A percentile compares a stretch with the other conserved stretches of the same genome.
phyloP scores from a whole-genome alignment of 805 yeast genomes.

The Teunomyces stri region DNA sequence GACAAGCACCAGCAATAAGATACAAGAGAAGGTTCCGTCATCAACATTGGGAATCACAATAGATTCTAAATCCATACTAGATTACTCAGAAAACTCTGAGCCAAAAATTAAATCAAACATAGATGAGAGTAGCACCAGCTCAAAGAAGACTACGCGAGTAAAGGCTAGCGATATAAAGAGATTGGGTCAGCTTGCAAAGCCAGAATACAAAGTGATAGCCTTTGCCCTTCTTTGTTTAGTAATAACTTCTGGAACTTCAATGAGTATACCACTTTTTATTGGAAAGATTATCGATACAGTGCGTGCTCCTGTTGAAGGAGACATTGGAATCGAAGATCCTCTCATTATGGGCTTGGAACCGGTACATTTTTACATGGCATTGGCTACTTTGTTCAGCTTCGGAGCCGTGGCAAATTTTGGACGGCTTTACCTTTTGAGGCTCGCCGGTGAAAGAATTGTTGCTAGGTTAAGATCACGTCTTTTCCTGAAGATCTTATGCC shows the following conservation, averaged over 20 bases:
- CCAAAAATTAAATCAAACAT: background rate
- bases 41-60: background rate
- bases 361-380: constrained; percentile 58
- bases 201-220: constrained; percentile 11
- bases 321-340: constrained; percentile 1
- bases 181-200: constrained; percentile 17
- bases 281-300: constrained; percentile 84
- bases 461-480: constrained; percentile 79
- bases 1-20: background rate
- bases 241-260: constrained; percentile 72
- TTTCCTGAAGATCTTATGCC: constrained; percentile 72
- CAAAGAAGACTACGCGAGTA: background rate
- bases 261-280: constrained; percentile 78
- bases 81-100: background rate
- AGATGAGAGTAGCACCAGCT: background rate
- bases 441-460: constrained; percentile 84
- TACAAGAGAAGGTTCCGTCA: background rate
- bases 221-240: constrained; percentile 64
- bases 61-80: too few relatives aligned
- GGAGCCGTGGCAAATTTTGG: constrained; percentile 84
- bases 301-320: constrained; percentile 23
- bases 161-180: constrained; percentile 18
- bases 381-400: constrained; percentile 60
- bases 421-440: constrained; percentile 68
- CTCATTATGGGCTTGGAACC: constrained; percentile 56